phyloP scores from a whole-genome alignment of 164 flowering plant genomes.

The Chloranthus sessilifolius region DNA sequence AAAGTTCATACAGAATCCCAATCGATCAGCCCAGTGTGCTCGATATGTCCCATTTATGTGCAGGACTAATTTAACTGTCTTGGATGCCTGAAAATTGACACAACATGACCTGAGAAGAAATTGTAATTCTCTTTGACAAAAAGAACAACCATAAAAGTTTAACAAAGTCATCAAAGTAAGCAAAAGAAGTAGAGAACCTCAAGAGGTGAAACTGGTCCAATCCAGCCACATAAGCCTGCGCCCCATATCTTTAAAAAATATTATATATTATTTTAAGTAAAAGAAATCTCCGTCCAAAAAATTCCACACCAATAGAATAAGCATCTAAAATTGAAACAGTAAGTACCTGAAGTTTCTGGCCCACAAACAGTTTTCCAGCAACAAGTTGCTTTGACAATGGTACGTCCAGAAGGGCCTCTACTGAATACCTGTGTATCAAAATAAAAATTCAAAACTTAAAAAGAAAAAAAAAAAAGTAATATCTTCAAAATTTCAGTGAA shows the following conservation, averaged over 20 bases:
- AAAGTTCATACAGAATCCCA: constrained; percentile 69
- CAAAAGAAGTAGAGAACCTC: constrained; percentile 44
- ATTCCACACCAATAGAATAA: not conserved
- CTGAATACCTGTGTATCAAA: constrained; percentile 60
- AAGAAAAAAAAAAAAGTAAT: no score
- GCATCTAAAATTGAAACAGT: constrained; percentile 3
- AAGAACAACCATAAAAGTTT: not conserved
- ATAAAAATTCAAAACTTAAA: constrained; percentile 1
- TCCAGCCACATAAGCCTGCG: constrained; percentile 84
- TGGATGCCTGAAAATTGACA: constrained; percentile 42
- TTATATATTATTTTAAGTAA: constrained; percentile 15
- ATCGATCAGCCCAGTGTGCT: constrained; percentile 90
- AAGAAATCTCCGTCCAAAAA: constrained; percentile 6
- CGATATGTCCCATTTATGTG: constrained; percentile 91
- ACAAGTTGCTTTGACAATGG: constrained; percentile 55
- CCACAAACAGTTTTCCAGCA: constrained; percentile 68
- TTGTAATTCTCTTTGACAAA: no score
- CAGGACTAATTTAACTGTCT: constrained; percentile 40
- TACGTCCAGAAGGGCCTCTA: constrained; percentile 67
- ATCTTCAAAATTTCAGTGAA: no score
- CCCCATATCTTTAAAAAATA: constrained; percentile 76
- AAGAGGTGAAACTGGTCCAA: constrained; percentile 76
- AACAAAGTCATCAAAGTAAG: not conserved
- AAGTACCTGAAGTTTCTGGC: constrained; percentile 92
- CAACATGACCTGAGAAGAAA: constrained; percentile 12